A percentile compares a stretch with the other conserved stretches of the same genome.
phyloP scores from a whole-genome alignment of 352 stramenopile genomes.

The Plasmopara muralis region DNA sequence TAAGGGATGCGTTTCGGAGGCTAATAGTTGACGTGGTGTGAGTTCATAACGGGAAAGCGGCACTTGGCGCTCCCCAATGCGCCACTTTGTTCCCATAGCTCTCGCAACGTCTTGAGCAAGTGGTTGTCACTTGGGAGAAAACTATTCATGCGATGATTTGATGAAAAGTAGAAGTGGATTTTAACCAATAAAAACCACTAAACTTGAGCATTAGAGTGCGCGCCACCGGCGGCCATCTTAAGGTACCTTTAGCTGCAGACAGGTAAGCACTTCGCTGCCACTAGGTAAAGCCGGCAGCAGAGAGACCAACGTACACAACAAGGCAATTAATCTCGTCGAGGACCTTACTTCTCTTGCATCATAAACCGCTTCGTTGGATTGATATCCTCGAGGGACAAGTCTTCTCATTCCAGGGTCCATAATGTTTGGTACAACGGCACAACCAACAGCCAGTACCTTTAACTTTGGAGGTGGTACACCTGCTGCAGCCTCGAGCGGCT shows the following conservation, averaged over 20 bases:
- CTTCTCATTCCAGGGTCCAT: not conserved
- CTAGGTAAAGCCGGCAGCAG: not conserved
- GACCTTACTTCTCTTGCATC: not conserved
- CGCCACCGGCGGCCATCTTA: too few species aligned
- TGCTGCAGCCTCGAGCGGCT: constrained; percentile 20
- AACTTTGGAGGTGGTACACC: constrained; percentile 21
- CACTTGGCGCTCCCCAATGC: constrained; percentile 29
- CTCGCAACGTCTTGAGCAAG: not conserved
- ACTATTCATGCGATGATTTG: too few species aligned
- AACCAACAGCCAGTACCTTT: constrained; percentile 18
- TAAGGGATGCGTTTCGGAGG: constrained; percentile 44
- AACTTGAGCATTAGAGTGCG: too few species aligned
- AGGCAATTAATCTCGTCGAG: not conserved
- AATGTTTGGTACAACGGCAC: constrained; percentile 48
- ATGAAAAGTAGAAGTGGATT: too few species aligned
- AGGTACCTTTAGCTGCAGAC: constrained; percentile 1
- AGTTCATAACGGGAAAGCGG: constrained; percentile 26
- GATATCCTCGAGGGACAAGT: not conserved
- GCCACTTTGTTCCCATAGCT: constrained; percentile 28
- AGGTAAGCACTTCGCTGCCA: constrained; percentile 9
- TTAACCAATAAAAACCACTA: too few species aligned
- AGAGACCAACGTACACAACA: not conserved
- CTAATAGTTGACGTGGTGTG: constrained; percentile 11
- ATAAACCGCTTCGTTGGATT: not conserved
- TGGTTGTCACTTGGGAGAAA: not conserved